Conservation (phyloP, 1,139 yeast species). For the Hanseniaspora sp. region DNA sequence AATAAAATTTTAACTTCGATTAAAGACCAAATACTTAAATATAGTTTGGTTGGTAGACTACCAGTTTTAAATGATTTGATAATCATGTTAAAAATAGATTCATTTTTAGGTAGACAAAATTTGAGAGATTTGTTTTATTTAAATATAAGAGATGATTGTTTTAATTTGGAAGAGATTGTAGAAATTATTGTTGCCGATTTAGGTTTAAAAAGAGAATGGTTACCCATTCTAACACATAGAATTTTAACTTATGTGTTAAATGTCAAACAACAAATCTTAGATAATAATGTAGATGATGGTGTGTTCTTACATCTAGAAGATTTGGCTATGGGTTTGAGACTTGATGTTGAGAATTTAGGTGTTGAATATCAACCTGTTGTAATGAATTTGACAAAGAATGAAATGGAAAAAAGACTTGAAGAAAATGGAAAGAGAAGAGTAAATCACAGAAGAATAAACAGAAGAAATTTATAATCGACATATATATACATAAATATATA, state of each 20-base stretch:
- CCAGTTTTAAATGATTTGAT: conserved; percentile 57
- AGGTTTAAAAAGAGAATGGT: conserved; percentile 75
- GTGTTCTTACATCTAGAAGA: conserved; percentile 43
- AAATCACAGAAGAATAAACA: conserved; percentile 60
- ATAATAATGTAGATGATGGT: conserved; percentile 52
- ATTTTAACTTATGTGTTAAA: conserved; percentile 69
- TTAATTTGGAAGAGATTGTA: conserved; percentile 82
- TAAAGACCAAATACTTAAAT: conserved; percentile 69
- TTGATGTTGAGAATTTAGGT: conserved; percentile 49
- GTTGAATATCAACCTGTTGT: conserved; percentile 85
- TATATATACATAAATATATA: background rate
- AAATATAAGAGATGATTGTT: conserved; percentile 45
- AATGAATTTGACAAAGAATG: conserved; percentile 79
- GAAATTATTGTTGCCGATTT: conserved; percentile 69
- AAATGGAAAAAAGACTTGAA: conserved; percentile 86
- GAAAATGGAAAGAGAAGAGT: conserved; percentile 90
- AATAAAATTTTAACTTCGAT: conserved; percentile 61
- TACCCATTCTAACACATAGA: conserved; percentile 82
- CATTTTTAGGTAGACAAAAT: conserved; percentile 69
- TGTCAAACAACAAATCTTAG: conserved; percentile 74
- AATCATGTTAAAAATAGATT: conserved; percentile 70
- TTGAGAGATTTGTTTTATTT: conserved; percentile 93
- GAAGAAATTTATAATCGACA: conserved; percentile 12
- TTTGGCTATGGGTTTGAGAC: conserved; percentile 52
- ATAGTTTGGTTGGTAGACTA: conserved; percentile 47